A percentile compares a stretch with the other conserved stretches of the same genome.
Evolutionary conservation across 495 filamentous ascomycete species (phyloP).

Genomic region (Staphylotrichum longicolle): DNA sequence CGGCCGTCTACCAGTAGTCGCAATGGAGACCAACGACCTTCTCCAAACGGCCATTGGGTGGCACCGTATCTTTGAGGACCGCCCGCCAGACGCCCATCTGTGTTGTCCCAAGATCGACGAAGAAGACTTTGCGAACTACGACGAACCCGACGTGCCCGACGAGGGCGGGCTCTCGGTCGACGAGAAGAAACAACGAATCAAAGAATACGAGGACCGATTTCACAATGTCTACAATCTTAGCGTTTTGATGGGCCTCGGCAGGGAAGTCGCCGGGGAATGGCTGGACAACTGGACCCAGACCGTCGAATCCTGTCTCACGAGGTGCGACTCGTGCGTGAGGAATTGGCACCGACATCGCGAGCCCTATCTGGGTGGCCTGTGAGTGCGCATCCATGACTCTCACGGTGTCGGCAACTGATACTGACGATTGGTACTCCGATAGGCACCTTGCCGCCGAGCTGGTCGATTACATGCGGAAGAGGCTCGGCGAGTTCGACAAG

Average conservation of each 20-base stretch:
- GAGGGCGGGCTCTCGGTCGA: slow-evolving; percentile 30
- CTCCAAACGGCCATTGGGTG: slow-evolving; percentile 27
- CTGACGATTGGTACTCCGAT: neutral
- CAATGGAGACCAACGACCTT: slow-evolving; percentile 23
- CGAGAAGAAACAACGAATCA: slow-evolving; percentile 43
- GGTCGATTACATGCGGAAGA: slow-evolving; percentile 38
- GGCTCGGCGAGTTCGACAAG: slow-evolving; percentile 47
- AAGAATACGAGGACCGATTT: slow-evolving; percentile 52
- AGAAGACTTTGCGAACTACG: slow-evolving; percentile 53
- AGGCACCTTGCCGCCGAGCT: slow-evolving; percentile 37
- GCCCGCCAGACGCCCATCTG: slow-evolving; percentile 37
- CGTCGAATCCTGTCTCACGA: slow-evolving; percentile 50
- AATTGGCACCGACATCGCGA: slow-evolving; percentile 67
- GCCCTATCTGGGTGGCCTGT: slow-evolving; percentile 39
- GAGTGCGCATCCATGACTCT: slow-evolving; percentile 31
- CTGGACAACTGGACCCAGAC: slow-evolving; percentile 57
- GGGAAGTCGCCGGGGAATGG: slow-evolving; percentile 58
- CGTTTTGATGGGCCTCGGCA: slow-evolving; percentile 64
- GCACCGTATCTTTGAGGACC: slow-evolving; percentile 33
- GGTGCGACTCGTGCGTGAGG: slow-evolving; percentile 76
- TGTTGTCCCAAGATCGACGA: slow-evolving; percentile 46
- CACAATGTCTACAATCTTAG: slow-evolving; percentile 61
- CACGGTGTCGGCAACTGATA: neutral
- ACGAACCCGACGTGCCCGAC: slow-evolving; percentile 45
- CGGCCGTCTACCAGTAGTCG: neutral